Base-by-base conservation (phyloP, 2,329 filamentous ascomycete genomes). In the Pseudocercospora vitis region DNA sequence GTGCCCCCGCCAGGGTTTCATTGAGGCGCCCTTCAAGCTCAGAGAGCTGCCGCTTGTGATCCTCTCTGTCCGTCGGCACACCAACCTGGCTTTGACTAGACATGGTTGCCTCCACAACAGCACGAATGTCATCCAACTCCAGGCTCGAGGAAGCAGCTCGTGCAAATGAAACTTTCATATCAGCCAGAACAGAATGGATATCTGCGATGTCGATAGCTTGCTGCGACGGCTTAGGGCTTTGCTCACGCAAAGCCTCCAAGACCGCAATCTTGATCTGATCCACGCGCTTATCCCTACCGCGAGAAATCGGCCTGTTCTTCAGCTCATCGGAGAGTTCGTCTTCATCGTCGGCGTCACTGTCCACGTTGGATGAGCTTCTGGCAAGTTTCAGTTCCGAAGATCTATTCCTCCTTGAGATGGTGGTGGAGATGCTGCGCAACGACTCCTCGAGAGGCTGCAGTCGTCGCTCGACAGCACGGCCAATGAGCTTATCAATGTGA, bases 261-360 rank as follows among this genome's bases (percentile, higher is more conserved):
- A 80, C 69, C 28, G 76, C 74, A 7, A 68, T 67, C 60, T 76
- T 75, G 60, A 99, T 89, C 69, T 92, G 90, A 53, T 96, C 91
- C 64, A 91, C 72, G 63, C 84, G 89, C 64, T 86, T 85, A 66
- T 95, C 90, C 57, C 86, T 82, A 53, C 83, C 81, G 14, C 91
- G 89, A 62, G 91, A 96, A 62, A 85, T 79, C 4, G 88, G 87
- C 48, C 89, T 85, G 51, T 68, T 83, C 74, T 55, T 63, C 35
- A 77, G 73, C 32, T 81, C 88, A 18, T 96, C 91, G 61, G 95
- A 56, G 1, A 65, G 45, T 6, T 72, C 70, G 54, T 72, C 91
- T 67, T 96, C 91, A 58, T 96, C 91, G 69, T 97, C 92, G 8
- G 94, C 92, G 73, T 97, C 94, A 68, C 92, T 96, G 55, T 95